phyloP scores from a whole-genome alignment of 2,329 filamentous ascomycete genomes.

The Claviceps sp. region DNA sequence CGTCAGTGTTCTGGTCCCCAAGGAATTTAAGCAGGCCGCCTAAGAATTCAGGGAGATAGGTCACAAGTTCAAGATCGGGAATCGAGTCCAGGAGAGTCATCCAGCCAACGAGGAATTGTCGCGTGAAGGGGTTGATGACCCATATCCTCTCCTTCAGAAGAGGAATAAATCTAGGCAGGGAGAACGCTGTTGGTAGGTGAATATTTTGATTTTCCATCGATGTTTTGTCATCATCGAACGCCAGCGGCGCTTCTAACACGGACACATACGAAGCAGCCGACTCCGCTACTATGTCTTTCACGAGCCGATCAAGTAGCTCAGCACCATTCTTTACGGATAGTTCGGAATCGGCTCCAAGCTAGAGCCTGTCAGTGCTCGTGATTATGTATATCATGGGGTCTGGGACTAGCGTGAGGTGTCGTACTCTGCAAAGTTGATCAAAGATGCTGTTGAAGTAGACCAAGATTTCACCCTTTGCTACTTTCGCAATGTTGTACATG shows the following conservation, averaged over 20 bases:
- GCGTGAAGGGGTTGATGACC: conserved; percentile 86
- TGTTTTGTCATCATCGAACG: conserved; percentile 29
- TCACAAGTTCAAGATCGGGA: conserved; percentile 87
- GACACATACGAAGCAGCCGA: conserved; percentile 92
- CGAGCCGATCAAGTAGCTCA: conserved; percentile 81
- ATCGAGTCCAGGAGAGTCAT: conserved; percentile 91
- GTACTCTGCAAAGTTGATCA: conserved; percentile 88
- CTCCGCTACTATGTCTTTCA: conserved; percentile 94
- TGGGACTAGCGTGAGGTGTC: conserved; percentile 3
- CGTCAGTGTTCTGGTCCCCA: conserved; percentile 80
- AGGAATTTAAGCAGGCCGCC: conserved; percentile 83
- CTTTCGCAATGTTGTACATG: conserved; percentile 99
- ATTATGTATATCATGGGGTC: neutral
- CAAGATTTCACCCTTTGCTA: conserved; percentile 93
- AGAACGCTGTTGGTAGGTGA: conserved; percentile 73
- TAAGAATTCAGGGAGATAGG: conserved; percentile 83
- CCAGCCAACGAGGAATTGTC: conserved; percentile 93
- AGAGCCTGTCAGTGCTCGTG: conserved; percentile 4
- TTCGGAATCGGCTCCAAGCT: conserved; percentile 93
- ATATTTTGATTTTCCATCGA: conserved; percentile 31
- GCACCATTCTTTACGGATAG: conserved; percentile 96
- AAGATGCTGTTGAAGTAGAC: conserved; percentile 98
- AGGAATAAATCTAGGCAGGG: conserved; percentile 79
- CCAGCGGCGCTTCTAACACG: conserved; percentile 52
- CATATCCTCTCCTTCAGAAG: conserved; percentile 87